phyloP scores from a whole-genome alignment of 306 rosid genomes.

The Purshia tridentata region DNA sequence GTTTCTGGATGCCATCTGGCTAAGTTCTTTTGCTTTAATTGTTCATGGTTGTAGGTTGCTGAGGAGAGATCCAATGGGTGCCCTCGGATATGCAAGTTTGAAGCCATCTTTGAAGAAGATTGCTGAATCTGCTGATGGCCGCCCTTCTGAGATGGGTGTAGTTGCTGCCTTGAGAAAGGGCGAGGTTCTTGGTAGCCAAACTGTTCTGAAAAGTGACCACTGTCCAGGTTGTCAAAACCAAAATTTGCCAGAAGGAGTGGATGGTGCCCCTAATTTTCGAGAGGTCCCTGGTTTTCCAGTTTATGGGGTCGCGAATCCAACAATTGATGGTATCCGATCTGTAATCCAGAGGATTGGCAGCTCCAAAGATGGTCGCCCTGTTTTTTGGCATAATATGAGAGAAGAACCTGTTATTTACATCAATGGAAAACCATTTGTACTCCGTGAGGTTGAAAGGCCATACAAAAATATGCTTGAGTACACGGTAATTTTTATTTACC shows the following conservation, averaged over 20 bases:
- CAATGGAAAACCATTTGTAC: conserved; percentile 92
- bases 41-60: conserved; percentile 55
- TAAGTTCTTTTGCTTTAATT: conserved; percentile 17
- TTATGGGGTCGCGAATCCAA: conserved; percentile 96
- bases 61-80: conserved; percentile 96
- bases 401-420: conserved; percentile 95
- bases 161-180: conserved; percentile 90
- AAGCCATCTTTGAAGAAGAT: conserved; percentile 68
- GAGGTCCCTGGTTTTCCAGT: conserved; percentile 93
- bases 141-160: conserved; percentile 79
- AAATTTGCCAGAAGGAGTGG: conserved; percentile 71
- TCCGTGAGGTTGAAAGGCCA: conserved; percentile 93
- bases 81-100: conserved; percentile 77
- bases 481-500: conserved; percentile 54
- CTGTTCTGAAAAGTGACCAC: conserved; percentile 87
- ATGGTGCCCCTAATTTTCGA: conserved; percentile 91
- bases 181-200: conserved; percentile 91
- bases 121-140: conserved; percentile 69
- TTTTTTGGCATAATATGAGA: conserved; percentile 96
- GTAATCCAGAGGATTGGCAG: conserved; percentile 70
- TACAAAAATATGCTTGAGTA: conserved; percentile 87
- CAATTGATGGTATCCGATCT: conserved; percentile 81
- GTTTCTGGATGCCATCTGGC: conserved; percentile 12
- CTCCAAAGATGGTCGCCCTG: conserved; percentile 56
- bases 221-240: conserved; percentile 82